Conservation (phyloP, 306 rosid genomes). For the Luffa aegyptiaca region DNA sequence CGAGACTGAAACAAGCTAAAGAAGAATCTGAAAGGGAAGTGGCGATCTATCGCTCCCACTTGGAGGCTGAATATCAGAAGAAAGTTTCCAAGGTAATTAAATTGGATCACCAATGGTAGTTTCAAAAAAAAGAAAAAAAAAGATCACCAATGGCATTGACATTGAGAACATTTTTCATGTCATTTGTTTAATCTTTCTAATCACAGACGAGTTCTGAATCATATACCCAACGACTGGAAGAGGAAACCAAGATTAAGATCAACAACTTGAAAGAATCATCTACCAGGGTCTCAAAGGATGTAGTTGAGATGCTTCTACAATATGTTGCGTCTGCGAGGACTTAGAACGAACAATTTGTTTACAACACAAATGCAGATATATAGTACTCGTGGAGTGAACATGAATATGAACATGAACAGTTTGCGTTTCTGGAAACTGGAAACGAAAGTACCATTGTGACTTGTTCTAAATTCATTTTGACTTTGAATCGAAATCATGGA, state of each 20-base stretch:
- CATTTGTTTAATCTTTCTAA: not conserved
- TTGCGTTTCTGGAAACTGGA: too few relatives aligned
- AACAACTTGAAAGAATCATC: not conserved
- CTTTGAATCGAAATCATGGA: not conserved
- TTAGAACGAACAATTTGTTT: not conserved
- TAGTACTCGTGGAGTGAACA: not conserved
- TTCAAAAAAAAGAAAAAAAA: too few relatives aligned
- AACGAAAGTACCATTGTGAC: too few relatives aligned
- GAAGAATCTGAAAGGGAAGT: not conserved
- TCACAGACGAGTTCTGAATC: slow-evolving; percentile 5
- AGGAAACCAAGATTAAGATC: not conserved
- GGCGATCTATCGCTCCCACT: not conserved
- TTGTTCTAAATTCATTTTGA: not conserved
- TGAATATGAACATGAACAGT: too few relatives aligned
- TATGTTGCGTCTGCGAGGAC: slow-evolving; percentile 38
- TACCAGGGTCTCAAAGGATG: slow-evolving; percentile 15
- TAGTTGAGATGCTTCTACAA: slow-evolving; percentile 51
- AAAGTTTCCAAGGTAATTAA: slow-evolving; percentile 42
- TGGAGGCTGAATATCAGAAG: slow-evolving; percentile 26
- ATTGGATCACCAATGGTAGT: too few relatives aligned
- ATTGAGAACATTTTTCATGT: too few relatives aligned
- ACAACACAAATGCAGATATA: too few relatives aligned
- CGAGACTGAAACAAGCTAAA: not conserved
- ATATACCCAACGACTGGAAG: not conserved
- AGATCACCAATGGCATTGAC: too few relatives aligned